These are phyloP conservation scores for Melaleuca quinquenervia DNA, from an alignment of 345 rosid species.

Conservation along the genomic window DNA sequence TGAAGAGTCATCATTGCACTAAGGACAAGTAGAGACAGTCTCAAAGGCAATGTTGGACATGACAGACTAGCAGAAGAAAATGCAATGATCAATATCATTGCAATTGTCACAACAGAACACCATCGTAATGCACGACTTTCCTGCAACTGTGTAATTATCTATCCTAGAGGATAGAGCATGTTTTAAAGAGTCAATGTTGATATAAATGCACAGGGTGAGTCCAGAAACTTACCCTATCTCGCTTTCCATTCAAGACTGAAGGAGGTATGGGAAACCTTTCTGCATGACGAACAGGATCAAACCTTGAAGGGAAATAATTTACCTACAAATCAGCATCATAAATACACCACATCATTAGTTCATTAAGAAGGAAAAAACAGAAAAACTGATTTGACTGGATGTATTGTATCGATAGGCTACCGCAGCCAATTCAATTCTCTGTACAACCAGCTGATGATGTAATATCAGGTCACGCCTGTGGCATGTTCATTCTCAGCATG, in stretches of 20 bases:
- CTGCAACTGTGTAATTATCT: background rate
- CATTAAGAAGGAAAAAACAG: background rate
- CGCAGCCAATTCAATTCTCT: background rate
- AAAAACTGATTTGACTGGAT: background rate
- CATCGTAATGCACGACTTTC: background rate
- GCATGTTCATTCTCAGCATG: background rate
- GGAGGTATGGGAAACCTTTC: slow-evolving; percentile 48
- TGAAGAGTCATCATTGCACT: background rate
- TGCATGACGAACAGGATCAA: slow-evolving; percentile 65
- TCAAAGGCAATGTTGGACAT: background rate
- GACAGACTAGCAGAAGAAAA: background rate
- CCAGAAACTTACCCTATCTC: slow-evolving; percentile 54
- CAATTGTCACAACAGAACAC: background rate
- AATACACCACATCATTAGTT: background rate
- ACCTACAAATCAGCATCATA: slow-evolving; percentile 33
- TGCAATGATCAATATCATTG: background rate
- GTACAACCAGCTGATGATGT: background rate
- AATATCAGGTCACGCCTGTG: background rate
- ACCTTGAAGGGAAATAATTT: slow-evolving; percentile 90
- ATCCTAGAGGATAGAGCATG: background rate
- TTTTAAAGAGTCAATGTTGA: background rate
- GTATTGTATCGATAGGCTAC: background rate
- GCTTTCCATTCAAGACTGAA: slow-evolving; percentile 47
- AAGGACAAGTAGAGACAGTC: background rate
- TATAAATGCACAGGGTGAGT: background rate